Evolutionary conservation across 192 early-diverging fungal species (phyloP).

Genomic region (Lunasporangiospora selenospora): DNA sequence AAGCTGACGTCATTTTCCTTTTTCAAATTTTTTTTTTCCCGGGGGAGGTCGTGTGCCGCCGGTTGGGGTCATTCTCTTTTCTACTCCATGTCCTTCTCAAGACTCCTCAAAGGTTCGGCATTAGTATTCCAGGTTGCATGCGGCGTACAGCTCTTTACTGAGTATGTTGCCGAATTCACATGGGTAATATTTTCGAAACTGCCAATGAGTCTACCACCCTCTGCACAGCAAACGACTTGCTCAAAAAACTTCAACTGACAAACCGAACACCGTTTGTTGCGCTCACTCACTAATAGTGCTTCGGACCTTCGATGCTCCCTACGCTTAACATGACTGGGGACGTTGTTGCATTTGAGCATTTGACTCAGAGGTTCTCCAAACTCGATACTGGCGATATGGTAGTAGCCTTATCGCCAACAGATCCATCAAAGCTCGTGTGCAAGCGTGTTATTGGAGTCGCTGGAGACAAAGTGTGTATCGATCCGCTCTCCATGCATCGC

Average conservation of each 20-base stretch:
- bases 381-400: conserved; percentile 81
- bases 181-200: too few relatives aligned
- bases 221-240: too few relatives aligned
- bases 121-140: conserved; percentile 68
- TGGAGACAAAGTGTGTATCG: conserved; percentile 82
- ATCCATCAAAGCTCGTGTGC: conserved; percentile 70
- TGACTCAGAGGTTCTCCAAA: conserved; percentile 62
- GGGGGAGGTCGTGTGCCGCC: too few relatives aligned
- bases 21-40: too few relatives aligned
- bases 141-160: conserved; percentile 70
- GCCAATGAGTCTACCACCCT: too few relatives aligned
- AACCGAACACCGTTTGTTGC: too few relatives aligned
- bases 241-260: too few relatives aligned
- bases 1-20: too few relatives aligned
- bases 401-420: conserved; percentile 72
- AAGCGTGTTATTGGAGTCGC: conserved; percentile 87
- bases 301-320: conserved; percentile 93
- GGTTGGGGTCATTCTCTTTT: too few relatives aligned
- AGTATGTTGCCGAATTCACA: conserved; percentile 78
- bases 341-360: conserved; percentile 73
- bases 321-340: conserved; percentile 87
- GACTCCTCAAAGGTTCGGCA: conserved; percentile 28
- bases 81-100: too few relatives aligned
- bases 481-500: conserved; percentile 68
- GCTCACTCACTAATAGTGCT: conserved; percentile 58